Base-by-base conservation (phyloP, 352 stramenopile species). In the Phytopythium boreale region DNA sequence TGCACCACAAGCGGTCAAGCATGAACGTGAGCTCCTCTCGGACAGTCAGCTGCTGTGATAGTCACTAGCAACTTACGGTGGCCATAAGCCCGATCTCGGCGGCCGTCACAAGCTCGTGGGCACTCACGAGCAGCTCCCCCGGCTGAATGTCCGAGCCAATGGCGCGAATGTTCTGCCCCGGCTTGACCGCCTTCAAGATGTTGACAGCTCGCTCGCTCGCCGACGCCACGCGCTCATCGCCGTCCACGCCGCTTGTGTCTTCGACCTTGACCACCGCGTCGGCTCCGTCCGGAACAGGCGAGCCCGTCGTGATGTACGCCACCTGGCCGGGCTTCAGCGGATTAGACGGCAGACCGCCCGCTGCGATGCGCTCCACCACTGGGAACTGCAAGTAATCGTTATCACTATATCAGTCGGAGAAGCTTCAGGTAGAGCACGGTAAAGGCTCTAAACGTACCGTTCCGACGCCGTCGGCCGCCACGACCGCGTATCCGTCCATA, bases 401-500 rank as follows among this genome's bases (percentile, higher is more conserved):
- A 24, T 9, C 0, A 34, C 14, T 14, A 1, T 15, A 19, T 51
- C n/a, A 52, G 46, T 24, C 29, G 41, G 24, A 26, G 26, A 4
- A 5, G 10, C 36, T n/a, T 20, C 26, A 22, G 19, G 15, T 11
- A 29, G 20, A 43, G 12, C 2, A 31, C 6, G 27, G 56, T n/a
- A 15, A 36, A 26, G 17, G 19, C 5, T 6, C 20, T 22, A 36
- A 1, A 44, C 66, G 26, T 66, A 90, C 84, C 56, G 78, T 77
- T 36, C 89, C 90, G 24, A 82, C 73, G 59, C 87, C 87, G 43
- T 97, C 86, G 10, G 82, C 78, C n/a, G 89, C 84, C 2, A 96
- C 72, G 0, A 99, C 89, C 9, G 96, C 96, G 75, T 99, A 99
- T 34, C 97, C 97, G 77, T 99, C 97, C 96, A 99, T 99, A 55